Evolutionary conservation across 768 basidiomycete species (phyloP), one percentile per base, ranked within the genome.

Genomic region (Amanita phalloides): DNA sequence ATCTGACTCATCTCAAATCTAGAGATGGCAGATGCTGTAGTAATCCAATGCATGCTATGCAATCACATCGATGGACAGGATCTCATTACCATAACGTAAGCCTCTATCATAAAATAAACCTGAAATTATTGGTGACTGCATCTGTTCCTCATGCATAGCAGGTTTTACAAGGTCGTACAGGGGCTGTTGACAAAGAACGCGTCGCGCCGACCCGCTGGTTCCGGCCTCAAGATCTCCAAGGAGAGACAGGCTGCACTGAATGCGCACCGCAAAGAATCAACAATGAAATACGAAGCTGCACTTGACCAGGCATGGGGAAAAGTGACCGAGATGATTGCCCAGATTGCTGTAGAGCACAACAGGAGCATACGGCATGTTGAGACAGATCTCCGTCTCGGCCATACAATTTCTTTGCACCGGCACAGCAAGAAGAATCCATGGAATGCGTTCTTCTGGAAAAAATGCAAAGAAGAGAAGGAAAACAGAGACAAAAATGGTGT

Each of bases 311-410:
- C 30, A 6, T 32, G 20, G 3, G n/a, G 1, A 3, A 33, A 3
- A 6, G 35, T 47, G 7, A 32, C 32, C 6, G 3, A 47, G 30
- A 2, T 6, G 38, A 37, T 45, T 23, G 23, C 17, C 28, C 33
- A 44, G 3, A 23, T 56, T 48, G 53, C 55, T 11, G n/a, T 10
- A 14, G 26, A 13, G 9, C 55, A 54, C 23, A 21, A 28, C 20
- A 56, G 54, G 23, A 53, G 53, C 30, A 33, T 53, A 6, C 30
- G 38, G 17, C 53, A 20, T 39, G 53, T 56, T 14, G 42, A 53
- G 28, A 20, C 20, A n/a, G 52, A 48, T 23, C 33, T 56, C 39
- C 49, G 50, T 36, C 36, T 47, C 36, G 28, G 44, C 9, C 13
- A 10, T 2, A 39, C 37, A 25, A 14, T 9, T 7, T 47, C 45